phyloP scores from a whole-genome alignment of 306 rosid species.

The Comarum palustre region DNA sequence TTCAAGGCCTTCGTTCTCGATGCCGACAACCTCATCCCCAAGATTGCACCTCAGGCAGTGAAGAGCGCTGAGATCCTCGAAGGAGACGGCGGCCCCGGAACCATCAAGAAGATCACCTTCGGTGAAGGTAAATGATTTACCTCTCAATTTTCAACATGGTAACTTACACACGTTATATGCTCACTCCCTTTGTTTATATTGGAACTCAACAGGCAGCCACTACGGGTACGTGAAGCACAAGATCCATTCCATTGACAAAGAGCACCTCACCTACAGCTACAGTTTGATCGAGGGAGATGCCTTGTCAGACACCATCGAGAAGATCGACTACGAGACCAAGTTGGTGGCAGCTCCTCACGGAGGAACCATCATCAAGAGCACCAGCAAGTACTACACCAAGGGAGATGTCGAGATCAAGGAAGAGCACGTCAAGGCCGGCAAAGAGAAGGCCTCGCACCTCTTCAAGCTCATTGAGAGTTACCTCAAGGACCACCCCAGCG shows the following conservation, averaged over 20 bases:
- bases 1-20: constrained; percentile 72
- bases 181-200: background rate
- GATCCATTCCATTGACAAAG: constrained; percentile 34
- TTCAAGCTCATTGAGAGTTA: constrained; percentile 46
- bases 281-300: constrained; percentile 48
- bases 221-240: constrained; percentile 37
- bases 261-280: constrained; percentile 29
- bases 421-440: constrained; percentile 34
- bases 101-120: constrained; percentile 52
- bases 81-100: constrained; percentile 71
- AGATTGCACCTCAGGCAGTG: constrained; percentile 48
- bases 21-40: constrained; percentile 49
- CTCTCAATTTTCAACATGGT: too few relatives aligned
- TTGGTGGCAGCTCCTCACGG: constrained; percentile 33
- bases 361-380: constrained; percentile 43
- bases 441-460: constrained; percentile 35
- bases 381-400: constrained; percentile 34
- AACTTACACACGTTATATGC: background rate
- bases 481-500: constrained; percentile 36
- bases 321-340: constrained; percentile 41
- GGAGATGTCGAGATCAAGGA: constrained; percentile 27
- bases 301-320: constrained; percentile 37
- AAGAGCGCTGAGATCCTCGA: constrained; percentile 41
- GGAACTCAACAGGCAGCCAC: constrained; percentile 27
- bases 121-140: constrained; percentile 32